Percentiles rank a stretch among this genome's conserved stretches.
phyloP scores from a whole-genome alignment of 257 asterid species.

The Datura wrightii region DNA sequence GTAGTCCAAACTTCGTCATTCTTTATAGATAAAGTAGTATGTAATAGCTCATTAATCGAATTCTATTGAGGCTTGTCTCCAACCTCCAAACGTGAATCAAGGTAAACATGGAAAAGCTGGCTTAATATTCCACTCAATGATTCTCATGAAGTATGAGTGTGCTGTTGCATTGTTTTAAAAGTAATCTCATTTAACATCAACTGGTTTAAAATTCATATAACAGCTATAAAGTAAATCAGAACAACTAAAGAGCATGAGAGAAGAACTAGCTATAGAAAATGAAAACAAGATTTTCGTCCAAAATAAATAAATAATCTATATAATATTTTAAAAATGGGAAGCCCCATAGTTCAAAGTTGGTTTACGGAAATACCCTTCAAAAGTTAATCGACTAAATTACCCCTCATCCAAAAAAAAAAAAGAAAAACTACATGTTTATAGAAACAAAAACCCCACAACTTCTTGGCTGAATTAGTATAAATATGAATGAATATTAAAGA shows the following conservation, averaged over 20 bases:
- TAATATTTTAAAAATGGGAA: not conserved
- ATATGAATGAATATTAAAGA: not conserved
- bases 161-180: not conserved
- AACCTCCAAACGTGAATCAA: conserved; percentile 14
- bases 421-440: not conserved
- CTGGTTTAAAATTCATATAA: conserved; percentile 1
- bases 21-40: conserved; percentile 15
- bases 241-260: not conserved
- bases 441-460: not conserved
- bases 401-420: not conserved
- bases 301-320: not conserved
- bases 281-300: conserved; percentile 5
- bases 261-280: not conserved
- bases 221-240: not conserved
- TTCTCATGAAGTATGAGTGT: not conserved
- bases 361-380: not conserved
- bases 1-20: conserved; percentile 11
- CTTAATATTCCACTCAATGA: not conserved
- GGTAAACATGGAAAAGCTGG: not conserved
- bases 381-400: not conserved
- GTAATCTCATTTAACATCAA: conserved; percentile 28
- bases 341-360: not conserved
- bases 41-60: not conserved
- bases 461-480: not conserved
- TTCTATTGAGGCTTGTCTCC: conserved; percentile 9